Evolutionary conservation across 768 basidiomycete genomes (phyloP), one percentile per base, ranked within the genome.

Genomic region (Agaricus blazei): DNA sequence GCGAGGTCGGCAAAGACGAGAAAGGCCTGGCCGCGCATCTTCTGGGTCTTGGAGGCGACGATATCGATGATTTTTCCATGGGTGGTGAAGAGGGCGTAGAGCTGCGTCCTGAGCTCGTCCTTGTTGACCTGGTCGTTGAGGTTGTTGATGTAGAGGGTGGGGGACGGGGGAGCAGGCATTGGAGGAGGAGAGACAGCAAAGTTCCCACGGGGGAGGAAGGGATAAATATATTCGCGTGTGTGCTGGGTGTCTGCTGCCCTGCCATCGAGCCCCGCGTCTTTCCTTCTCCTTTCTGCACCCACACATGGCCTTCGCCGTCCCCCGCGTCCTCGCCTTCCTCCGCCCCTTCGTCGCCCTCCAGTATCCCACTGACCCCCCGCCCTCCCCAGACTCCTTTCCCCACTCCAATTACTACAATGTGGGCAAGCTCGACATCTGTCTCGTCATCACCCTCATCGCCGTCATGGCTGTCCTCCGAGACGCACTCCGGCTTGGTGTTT

Each of bases 61-160:
- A 98, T 84, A 68, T 98, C 96, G 75, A 98, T 83, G 56, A 98
- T 77, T 68, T 86, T 89, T 68, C 96, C 96, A 72, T 97, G 90
- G 43, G 94, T 90, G 7, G 88, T 87, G 76, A 98, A 98, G 48
- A 98, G 82, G 27, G 87, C 85, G 66, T 85, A 92, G 1, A 98
- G 78, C 72, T 93, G 89, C 9, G 74, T 71, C 46, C 84, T 82
- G 19, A 98, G 76, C 72, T 98, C 96, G 26, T 90, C 85, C 68
- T 93, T 97, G 74, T 90, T 90, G 63, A 93, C 78, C 72, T 93
- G 90, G 70, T 93, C 87, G 65, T 97, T 94, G 68, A 98, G 83
- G 65, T 95, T 94, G 65, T 92, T 90, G 71, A 98, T 72, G 72
- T 95, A 97, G 63, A 98, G 81, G 55, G 95, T 92, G 42, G 84